Percentiles rank a stretch among this genome's conserved stretches.
phyloP scores from a whole-genome alignment of 305 asterid species.

The Salvia sclarea region DNA sequence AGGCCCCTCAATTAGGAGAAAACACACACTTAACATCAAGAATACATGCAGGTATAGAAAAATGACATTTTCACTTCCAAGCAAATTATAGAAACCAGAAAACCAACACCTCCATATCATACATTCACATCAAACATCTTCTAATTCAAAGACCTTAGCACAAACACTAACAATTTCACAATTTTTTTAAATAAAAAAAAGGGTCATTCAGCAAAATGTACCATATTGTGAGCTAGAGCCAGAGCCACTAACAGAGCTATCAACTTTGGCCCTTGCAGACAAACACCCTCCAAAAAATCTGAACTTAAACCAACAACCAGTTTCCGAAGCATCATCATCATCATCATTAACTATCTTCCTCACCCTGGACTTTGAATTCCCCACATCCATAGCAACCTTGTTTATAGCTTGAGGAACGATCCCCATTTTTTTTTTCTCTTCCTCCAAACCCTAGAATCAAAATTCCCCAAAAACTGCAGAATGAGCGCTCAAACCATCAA shows the following conservation, averaged over 20 bases:
- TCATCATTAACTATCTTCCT: constrained; percentile 44
- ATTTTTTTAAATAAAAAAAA: background rate
- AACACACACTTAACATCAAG: constrained; percentile 20
- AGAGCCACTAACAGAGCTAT: constrained; percentile 51
- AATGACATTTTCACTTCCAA: background rate
- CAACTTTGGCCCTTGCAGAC: constrained; percentile 60
- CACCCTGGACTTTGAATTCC: constrained; percentile 46
- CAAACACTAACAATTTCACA: background rate
- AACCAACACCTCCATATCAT: background rate
- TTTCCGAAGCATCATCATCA: constrained; percentile 47
- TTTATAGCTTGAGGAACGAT: constrained; percentile 44
- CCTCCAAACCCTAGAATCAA: constrained; percentile 40
- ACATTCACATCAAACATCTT: background rate
- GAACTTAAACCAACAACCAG: constrained; percentile 70
- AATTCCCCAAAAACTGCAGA: constrained; percentile 31
- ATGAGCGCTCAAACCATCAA: constrained; percentile 35
- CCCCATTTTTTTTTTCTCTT: constrained; percentile 44
- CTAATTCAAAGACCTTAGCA: background rate
- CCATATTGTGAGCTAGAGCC: constrained; percentile 55
- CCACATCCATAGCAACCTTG: constrained; percentile 38
- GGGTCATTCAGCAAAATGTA: constrained; percentile 14
- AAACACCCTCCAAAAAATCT: constrained; percentile 65
- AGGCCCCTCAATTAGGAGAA: background rate
- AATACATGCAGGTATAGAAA: constrained; percentile 1
- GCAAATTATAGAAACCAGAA: constrained; percentile 2